Base-by-base conservation (phyloP, 495 filamentous ascomycete species). In the Penicillium lividum region DNA sequence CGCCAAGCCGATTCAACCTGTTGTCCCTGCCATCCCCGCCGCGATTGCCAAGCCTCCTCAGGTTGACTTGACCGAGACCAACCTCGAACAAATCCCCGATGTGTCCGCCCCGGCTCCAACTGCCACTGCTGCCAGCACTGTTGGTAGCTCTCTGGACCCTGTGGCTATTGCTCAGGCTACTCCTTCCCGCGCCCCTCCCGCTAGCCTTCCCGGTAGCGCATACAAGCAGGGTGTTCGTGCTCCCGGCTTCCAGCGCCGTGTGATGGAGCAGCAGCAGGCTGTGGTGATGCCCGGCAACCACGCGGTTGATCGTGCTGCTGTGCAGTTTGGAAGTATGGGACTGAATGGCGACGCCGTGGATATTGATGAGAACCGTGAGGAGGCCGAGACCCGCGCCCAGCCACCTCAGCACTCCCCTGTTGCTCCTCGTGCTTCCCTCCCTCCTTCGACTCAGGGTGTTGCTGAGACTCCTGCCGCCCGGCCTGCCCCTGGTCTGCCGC, bases 221-320 rank as follows among this genome's bases (percentile, higher is more conserved):
- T 77, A 86, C 63, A 95, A 93, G 74, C 89, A 92, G 18, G 86
- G 88, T 42, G 73, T 73, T 43, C 86, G 93, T 45, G 86, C 86
- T 29, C 82, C 91, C 31, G 90, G 86, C 63, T 89, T 87, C 66
- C 86, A 93, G 68, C 86, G 93, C 29, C 86, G 90, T 60, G 82
- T 96, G 43, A 81, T 95, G 64, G 92, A 97, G 60, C 94, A 99
- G 67, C 92, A 93, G 68, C 95, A 99, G 71, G 91, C 93, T 16
- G 94, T 99, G 36, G 90, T 97, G 51, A 98, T 99, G 94, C 94
- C 94, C 31, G 92, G 91, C n/a, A 97, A 97, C 73, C 92, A 96
- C 64, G 92, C 92, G 40, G 90, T 98, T 8, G 92, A 97, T 69
- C 87, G 91, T 52, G 84, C 93, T 49, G 88, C 92, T n/a, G 91